A percentile compares a stretch with the other conserved stretches of the same genome.
phyloP scores from a whole-genome alignment of 305 asterid species.

The Fraxinus albicans region DNA sequence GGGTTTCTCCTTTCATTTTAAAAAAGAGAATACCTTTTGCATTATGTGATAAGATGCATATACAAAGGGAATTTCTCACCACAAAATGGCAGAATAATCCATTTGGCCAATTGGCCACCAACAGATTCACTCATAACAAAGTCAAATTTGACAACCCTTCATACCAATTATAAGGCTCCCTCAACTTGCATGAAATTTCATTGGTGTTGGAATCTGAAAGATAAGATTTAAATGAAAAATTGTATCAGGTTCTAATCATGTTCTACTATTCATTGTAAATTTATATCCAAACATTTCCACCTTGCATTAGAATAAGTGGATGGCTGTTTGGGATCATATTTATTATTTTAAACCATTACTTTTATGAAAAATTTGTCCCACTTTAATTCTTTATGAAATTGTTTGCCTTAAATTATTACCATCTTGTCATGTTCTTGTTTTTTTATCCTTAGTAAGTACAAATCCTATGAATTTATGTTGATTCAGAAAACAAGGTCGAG shows the following conservation, averaged over 20 bases:
- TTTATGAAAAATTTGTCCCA: not conserved
- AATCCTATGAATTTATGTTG: slow-evolving; percentile 1
- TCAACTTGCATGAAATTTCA: too few species aligned
- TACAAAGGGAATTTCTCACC: not conserved
- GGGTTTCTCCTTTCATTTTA: too few species aligned
- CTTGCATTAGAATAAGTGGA: not conserved
- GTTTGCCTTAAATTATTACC: not conserved
- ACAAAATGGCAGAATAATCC: slow-evolving; percentile 13
- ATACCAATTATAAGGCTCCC: too few species aligned
- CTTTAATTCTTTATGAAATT: not conserved
- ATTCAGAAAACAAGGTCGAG: not conserved
- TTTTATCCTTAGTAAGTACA: not conserved
- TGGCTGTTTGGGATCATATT: not conserved
- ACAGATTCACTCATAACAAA: slow-evolving; percentile 6
- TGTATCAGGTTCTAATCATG: too few species aligned
- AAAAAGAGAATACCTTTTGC: not conserved
- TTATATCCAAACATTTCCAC: not conserved
- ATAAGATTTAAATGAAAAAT: not conserved
- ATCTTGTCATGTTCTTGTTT: not conserved
- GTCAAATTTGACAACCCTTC: not conserved
- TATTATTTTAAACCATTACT: not conserved
- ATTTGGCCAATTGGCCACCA: not conserved
- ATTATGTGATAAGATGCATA: not conserved
- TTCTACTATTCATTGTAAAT: too few species aligned
- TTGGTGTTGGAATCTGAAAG: not conserved